Evolutionary conservation across 345 rosid species (phyloP).

Genomic region (Geranium rotundifolium): DNA sequence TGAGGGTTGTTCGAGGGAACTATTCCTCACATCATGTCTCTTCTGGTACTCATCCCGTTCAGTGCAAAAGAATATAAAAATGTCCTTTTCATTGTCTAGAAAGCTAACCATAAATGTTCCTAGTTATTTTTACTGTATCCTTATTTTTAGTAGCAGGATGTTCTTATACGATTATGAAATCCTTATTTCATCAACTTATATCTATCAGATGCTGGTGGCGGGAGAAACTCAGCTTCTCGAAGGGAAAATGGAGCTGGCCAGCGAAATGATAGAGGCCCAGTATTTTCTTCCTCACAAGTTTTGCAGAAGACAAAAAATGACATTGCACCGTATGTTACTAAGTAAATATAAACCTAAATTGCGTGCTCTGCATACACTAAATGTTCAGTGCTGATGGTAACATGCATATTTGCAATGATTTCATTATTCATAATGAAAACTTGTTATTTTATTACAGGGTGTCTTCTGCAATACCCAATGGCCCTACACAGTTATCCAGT

Average conservation of each 20-base stretch:
- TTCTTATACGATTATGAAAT: background rate
- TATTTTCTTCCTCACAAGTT: slow-evolving; percentile 12
- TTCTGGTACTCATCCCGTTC: slow-evolving; percentile 24
- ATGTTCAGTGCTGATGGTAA: background rate
- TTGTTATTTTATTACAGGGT: slow-evolving; percentile 22
- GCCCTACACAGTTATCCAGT: slow-evolving; percentile 25
- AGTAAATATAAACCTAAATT: slow-evolving; percentile 24
- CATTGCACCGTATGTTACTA: slow-evolving; percentile 20
- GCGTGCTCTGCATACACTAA: background rate
- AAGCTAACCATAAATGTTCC: background rate
- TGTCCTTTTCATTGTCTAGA: background rate
- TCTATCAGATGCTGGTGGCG: slow-evolving; percentile 32
- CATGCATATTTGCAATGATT: background rate
- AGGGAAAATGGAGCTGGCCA: slow-evolving; percentile 49
- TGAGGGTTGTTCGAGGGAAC: slow-evolving; percentile 41
- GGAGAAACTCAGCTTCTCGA: slow-evolving; percentile 32
- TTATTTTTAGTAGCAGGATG: background rate
- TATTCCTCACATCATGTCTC: slow-evolving; percentile 23
- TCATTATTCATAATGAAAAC: background rate
- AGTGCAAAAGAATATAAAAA: background rate
- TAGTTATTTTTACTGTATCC: background rate
- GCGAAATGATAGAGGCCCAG: slow-evolving; percentile 27
- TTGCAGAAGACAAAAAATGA: slow-evolving; percentile 28
- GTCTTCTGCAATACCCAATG: slow-evolving; percentile 20
- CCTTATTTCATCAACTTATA: background rate